These are phyloP conservation scores for Candida cerambycidarum DNA, from an alignment of 805 yeast genomes.

Conservation along the genomic window DNA sequence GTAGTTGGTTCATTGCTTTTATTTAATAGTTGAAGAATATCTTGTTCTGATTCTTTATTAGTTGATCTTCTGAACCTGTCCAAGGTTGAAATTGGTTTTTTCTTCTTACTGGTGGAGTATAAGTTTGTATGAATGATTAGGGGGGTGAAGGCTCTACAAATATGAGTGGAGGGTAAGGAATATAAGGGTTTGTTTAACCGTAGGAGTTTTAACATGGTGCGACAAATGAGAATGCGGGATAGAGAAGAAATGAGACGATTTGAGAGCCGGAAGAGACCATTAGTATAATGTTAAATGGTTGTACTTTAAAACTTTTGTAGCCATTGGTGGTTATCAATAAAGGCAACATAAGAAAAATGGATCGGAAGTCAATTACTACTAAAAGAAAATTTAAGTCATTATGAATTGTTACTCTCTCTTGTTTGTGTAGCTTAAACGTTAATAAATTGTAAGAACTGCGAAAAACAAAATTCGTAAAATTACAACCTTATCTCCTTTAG, in stretches of 20 bases:
- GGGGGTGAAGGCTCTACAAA: neutral
- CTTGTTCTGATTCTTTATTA: slow-evolving; percentile 23
- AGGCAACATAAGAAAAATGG: too few relatives aligned
- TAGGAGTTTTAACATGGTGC: neutral
- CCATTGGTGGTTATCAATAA: too few relatives aligned
- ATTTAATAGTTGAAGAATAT: slow-evolving; percentile 25
- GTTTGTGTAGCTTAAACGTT: too few relatives aligned
- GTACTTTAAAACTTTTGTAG: too few relatives aligned
- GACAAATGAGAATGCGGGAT: neutral
- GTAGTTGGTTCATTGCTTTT: slow-evolving; percentile 17
- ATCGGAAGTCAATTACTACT: too few relatives aligned
- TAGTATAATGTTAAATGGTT: too few relatives aligned
- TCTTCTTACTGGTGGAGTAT: slow-evolving; percentile 12
- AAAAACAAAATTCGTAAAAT: too few relatives aligned
- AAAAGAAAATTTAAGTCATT: too few relatives aligned
- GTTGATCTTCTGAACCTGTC: slow-evolving; percentile 30
- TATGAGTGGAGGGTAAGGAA: neutral
- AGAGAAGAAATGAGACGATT: neutral
- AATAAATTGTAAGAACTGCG: too few relatives aligned
- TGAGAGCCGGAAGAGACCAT: too few relatives aligned
- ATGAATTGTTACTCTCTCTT: too few relatives aligned
- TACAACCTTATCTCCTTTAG: too few relatives aligned
- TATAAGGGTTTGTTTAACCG: neutral
- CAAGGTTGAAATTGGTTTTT: slow-evolving; percentile 25
- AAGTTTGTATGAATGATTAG: neutral